Percentiles rank a stretch among this genome's conserved stretches.
Conservation (phyloP, 305 asterid genomes). For the Lippia alba region DNA sequence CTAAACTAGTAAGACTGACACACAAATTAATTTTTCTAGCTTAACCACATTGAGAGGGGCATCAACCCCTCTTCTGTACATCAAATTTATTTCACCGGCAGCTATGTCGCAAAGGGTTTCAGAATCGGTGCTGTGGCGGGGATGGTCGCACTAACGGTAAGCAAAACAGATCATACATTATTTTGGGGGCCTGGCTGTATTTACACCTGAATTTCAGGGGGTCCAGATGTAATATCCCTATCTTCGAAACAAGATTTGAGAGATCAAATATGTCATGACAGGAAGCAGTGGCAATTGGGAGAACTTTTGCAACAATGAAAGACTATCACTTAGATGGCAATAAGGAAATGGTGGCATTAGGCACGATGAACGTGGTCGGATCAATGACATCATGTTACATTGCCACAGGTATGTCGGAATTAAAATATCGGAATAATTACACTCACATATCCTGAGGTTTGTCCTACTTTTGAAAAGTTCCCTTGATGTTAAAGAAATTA, state of each 20-base stretch:
- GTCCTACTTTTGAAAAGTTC: too few species aligned
- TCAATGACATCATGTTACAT: constrained; percentile 80
- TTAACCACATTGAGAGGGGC: constrained; percentile 62
- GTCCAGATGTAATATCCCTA: too few species aligned
- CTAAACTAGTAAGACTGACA: neutral
- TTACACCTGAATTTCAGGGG: too few species aligned
- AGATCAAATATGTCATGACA: constrained; percentile 11
- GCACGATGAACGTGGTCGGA: constrained; percentile 76
- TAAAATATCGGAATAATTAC: too few species aligned
- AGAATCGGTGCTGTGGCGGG: constrained; percentile 74
- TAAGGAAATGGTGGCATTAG: constrained; percentile 84
- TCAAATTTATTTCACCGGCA: constrained; percentile 62
- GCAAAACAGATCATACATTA: neutral
- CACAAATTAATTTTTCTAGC: constrained; percentile 34
- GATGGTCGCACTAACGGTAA: constrained; percentile 73
- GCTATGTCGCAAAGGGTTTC: constrained; percentile 59
- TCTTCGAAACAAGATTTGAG: too few species aligned
- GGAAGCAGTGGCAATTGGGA: constrained; percentile 89
- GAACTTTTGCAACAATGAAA: constrained; percentile 88
- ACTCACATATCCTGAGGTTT: too few species aligned
- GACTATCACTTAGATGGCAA: constrained; percentile 81
- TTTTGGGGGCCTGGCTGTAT: too few species aligned
- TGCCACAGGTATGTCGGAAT: constrained; percentile 52
- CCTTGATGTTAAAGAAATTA: too few species aligned
- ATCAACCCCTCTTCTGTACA: constrained; percentile 63